Percentiles rank a stretch among this genome's conserved stretches.
These are phyloP conservation scores for Dactylorhiza incarnata DNA, from an alignment of 106 monocot species.

Conservation along the genomic window DNA sequence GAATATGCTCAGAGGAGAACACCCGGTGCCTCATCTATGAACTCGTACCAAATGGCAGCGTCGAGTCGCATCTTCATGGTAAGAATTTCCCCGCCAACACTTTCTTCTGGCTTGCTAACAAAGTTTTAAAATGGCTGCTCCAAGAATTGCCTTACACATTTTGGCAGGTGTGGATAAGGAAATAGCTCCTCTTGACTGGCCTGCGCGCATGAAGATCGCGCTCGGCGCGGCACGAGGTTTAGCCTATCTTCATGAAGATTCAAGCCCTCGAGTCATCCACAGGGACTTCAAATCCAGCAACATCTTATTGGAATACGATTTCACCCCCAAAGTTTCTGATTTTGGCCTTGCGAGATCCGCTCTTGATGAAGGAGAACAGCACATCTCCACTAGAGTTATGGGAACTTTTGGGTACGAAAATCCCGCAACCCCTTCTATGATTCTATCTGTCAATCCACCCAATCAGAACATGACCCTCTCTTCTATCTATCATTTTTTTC, in stretches of 20 bases:
- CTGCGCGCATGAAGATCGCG: slow-evolving; percentile 71
- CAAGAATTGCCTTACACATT: not conserved
- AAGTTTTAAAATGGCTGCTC: not conserved
- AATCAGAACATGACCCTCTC: not conserved
- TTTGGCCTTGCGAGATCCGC: slow-evolving; percentile 86
- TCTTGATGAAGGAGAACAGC: slow-evolving; percentile 64
- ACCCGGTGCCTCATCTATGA: slow-evolving; percentile 78
- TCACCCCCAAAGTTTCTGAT: slow-evolving; percentile 86
- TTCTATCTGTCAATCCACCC: not conserved
- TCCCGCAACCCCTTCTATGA: not conserved
- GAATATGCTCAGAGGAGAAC: slow-evolving; percentile 72
- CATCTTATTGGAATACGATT: slow-evolving; percentile 79
- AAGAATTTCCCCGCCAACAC: slow-evolving; percentile 4
- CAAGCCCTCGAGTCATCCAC: slow-evolving; percentile 89
- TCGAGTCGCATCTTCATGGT: slow-evolving; percentile 99
- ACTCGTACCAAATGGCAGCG: slow-evolving; percentile 89
- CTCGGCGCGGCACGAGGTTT: slow-evolving; percentile 90
- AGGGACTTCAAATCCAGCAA: slow-evolving; percentile 98
- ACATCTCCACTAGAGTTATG: slow-evolving; percentile 95
- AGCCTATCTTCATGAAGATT: slow-evolving; percentile 94
- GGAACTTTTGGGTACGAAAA: slow-evolving; percentile 86
- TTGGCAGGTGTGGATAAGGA: slow-evolving; percentile 57
- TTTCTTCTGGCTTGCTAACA: not conserved
- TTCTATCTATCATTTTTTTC: slow-evolving; percentile 5
- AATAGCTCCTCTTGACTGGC: slow-evolving; percentile 71